Base-by-base conservation (phyloP, 148 eudicot species). In the Fagopyrum tataricum region DNA sequence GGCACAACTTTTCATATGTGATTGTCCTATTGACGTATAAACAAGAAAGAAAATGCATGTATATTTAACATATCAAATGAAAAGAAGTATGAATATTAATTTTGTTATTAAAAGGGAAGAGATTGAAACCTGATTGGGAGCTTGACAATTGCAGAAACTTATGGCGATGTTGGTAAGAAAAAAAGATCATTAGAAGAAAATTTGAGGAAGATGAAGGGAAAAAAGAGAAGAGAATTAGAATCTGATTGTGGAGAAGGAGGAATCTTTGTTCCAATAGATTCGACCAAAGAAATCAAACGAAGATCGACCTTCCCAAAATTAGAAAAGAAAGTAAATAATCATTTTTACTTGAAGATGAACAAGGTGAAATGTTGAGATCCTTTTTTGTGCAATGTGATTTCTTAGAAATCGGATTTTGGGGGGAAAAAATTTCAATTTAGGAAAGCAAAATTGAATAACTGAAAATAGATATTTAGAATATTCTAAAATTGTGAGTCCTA, bases 71-170 rank as follows among this genome's bases (percentile, higher is more conserved):
- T 26, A 23, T 59, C 40, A 9, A 59, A 53, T 53, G 61, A 55
- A 20, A 2, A 53, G 48, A 69, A 49, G 56, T 56, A 72, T 77
- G 76, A 81, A 67, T 14, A 53, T 10, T 23, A 46, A 23, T 17
- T 15, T 21, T 3, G 9, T 9, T 44, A 71, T 70, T 17, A 15
- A 43, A 8, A 58, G 62, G 44, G 49, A 79, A 17, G 76, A 67
- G 74, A 68, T 70, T 41, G 41, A 75, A 48, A 78, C 85, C 88
- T 81, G 81, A 77, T 67, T 51, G 68, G 77, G 66, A 76, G 79
- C 39, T 72, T 70, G 79, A n/a, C 52, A 13, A 70, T 0, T 13
- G 53, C 14, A 70, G 7, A 26, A 31, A 61, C 40, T 15, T 2
- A 6, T 4, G 67, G 6, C 15, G 31, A 26, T 61, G 67, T n/a